These are phyloP conservation scores for Alisma plantagoaquatica DNA, from an alignment of 106 monocot genomes.

Conservation along the genomic window DNA sequence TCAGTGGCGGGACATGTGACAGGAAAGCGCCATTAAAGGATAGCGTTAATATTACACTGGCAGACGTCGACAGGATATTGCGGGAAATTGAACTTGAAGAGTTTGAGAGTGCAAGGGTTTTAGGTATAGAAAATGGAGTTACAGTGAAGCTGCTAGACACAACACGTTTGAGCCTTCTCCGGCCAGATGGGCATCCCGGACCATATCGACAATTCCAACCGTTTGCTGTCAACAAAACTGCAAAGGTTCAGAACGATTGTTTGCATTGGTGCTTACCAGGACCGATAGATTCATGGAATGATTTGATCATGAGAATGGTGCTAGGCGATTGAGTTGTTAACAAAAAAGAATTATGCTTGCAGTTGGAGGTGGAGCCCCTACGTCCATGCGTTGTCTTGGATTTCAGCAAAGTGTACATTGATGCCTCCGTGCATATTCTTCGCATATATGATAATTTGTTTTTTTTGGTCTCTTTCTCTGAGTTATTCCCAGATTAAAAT, in stretches of 20 bases:
- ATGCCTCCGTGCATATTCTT: too few relatives aligned
- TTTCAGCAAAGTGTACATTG: too few relatives aligned
- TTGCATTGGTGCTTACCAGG: constrained; percentile 27
- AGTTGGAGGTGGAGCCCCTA: too few relatives aligned
- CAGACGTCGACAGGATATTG: constrained; percentile 3
- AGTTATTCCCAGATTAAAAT: too few relatives aligned
- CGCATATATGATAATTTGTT: too few relatives aligned
- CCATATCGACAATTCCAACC: constrained; percentile 21
- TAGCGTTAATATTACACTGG: constrained; percentile 7
- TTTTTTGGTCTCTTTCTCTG: too few relatives aligned
- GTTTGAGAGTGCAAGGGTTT: background rate
- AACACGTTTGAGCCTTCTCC: constrained; percentile 13
- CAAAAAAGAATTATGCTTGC: background rate
- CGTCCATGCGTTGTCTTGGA: too few relatives aligned
- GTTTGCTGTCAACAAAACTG: constrained; percentile 14
- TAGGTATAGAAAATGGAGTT: constrained; percentile 1
- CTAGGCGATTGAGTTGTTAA: constrained; percentile 4
- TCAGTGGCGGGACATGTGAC: constrained; percentile 27
- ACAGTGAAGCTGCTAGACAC: constrained; percentile 22
- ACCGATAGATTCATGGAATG: constrained; percentile 15
- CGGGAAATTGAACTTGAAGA: constrained; percentile 17
- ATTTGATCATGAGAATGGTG: constrained; percentile 8
- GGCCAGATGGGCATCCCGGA: constrained; percentile 30
- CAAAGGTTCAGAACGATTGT: constrained; percentile 19
- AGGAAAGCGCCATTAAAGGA: constrained; percentile 20